Base-by-base conservation (phyloP, 345 rosid genomes). In the Balakata baccata region DNA sequence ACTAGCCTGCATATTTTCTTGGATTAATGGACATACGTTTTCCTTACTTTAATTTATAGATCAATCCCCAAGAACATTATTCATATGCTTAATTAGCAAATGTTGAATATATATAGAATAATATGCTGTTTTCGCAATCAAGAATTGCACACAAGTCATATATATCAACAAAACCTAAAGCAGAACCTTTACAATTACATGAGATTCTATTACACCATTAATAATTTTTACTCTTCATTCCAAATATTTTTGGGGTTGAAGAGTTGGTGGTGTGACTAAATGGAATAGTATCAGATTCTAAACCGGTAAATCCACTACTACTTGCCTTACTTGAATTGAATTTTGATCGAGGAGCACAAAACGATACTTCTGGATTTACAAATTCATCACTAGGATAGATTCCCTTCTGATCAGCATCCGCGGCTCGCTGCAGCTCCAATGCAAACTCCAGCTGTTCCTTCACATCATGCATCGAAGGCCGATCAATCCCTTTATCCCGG, bases 391-490 rank as follows among this genome's bases (percentile, higher is more conserved):
- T 2, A 29, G 34, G 1, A 29, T 29, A 1, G 34, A 29, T 29
- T 18, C 51, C 29, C 22, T 61, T 20, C 46, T 22, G 47, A 47
- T 72, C 63, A 46, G 68, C 37, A 60, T 72, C 76, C 4, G 76
- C 76, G 5, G 22, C 38, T 14, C 51, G 22, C 43, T 73, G 76
- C 14, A 73, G 49, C 23, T 73, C 52, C 76, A 73, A 52, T 23
- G 76, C 61, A 41, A 73, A 64, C 61, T 22, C 52, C 0, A 73
- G 69, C 13, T 5, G 64, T 8, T 64, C 69, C 76, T 52, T 64
- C 18, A 73, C 76, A 49, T 73, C 76, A 41, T 53, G 23, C 76
- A 73, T 73, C 0, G 62, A 64, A 0, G 76, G 76, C 3, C 76
- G 11, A 11, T 62, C 29, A 18, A 2, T 62, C 41, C 70, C 70